phyloP scores from a whole-genome alignment of 1,139 yeast genomes.

The Insectozyma bohioensis region DNA sequence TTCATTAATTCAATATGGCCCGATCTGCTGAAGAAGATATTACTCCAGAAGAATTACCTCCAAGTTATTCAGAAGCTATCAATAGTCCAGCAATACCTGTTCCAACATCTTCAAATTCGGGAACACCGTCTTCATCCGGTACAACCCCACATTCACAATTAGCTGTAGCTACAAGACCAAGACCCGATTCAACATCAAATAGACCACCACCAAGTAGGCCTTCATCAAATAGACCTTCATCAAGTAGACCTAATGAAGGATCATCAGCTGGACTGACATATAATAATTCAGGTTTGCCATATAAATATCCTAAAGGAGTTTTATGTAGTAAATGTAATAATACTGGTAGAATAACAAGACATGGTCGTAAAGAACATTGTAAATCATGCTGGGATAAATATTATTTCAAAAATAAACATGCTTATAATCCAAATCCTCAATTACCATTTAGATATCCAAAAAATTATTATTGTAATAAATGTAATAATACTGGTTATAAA shows the following conservation, averaged over 20 bases:
- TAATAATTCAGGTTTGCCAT: slow-evolving; percentile 51
- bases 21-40: slow-evolving; percentile 6
- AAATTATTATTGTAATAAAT: slow-evolving; percentile 62
- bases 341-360: slow-evolving; percentile 32
- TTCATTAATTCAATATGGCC: too few relatives aligned
- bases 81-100: slow-evolving; percentile 5
- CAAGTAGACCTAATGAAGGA: too few relatives aligned
- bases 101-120: slow-evolving; percentile 8
- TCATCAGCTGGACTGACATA: slow-evolving; percentile 23
- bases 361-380: slow-evolving; percentile 28
- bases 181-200: background rate
- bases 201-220: slow-evolving; percentile 1
- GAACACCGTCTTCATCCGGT: slow-evolving; percentile 11
- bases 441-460: slow-evolving; percentile 57
- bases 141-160: too few relatives aligned
- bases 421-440: slow-evolving; percentile 40
- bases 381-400: slow-evolving; percentile 36
- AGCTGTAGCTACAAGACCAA: slow-evolving; percentile 3
- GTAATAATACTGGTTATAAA: slow-evolving; percentile 76
- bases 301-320: slow-evolving; percentile 41
- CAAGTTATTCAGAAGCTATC: slow-evolving; percentile 18
- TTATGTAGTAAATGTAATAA: slow-evolving; percentile 42
- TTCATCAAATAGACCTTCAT: slow-evolving; percentile 20
- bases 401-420: slow-evolving; percentile 24
- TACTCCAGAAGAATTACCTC: slow-evolving; percentile 15